phyloP scores from a whole-genome alignment of 2,329 filamentous ascomycete genomes.

The Xylaria sp. region DNA sequence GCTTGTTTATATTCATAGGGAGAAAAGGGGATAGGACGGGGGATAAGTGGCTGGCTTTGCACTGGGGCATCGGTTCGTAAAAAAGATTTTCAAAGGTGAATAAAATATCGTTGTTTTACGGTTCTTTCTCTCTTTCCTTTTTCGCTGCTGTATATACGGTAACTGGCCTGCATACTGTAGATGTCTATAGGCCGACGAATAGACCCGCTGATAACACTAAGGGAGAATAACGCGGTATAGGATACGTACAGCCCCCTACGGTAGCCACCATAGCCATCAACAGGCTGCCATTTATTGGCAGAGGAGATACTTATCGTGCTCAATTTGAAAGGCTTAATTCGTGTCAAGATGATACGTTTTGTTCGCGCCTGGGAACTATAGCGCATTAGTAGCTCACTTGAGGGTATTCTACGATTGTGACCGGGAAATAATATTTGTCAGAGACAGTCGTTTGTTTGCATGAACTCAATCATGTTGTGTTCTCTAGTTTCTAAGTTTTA shows the following conservation, averaged over 20 bases:
- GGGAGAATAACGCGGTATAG: neutral
- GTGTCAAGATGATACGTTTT: neutral
- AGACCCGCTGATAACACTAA: neutral
- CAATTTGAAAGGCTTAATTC: neutral
- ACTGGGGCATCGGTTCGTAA: neutral
- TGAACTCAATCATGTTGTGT: constrained; percentile 1
- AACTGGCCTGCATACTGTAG: neutral
- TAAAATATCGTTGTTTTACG: neutral
- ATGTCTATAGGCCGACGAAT: neutral
- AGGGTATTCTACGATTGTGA: neutral
- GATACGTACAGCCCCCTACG: neutral
- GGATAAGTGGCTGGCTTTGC: no score
- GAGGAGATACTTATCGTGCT: neutral
- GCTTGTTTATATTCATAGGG: no score
- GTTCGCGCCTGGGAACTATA: neutral
- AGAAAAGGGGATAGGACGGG: no score
- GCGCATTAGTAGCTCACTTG: neutral
- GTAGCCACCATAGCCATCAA: neutral
- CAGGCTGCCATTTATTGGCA: neutral
- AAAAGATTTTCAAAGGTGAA: neutral
- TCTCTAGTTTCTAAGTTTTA: constrained; percentile 23
- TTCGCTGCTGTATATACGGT: constrained; percentile 6
- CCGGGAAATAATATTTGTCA: neutral
- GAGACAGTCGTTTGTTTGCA: constrained; percentile 10
- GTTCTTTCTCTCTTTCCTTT: neutral